A percentile compares a stretch with the other conserved stretches of the same genome.
Evolutionary conservation across 2,329 filamentous ascomycete genomes (phyloP).

Genomic region (Pseudonectria buxi): DNA sequence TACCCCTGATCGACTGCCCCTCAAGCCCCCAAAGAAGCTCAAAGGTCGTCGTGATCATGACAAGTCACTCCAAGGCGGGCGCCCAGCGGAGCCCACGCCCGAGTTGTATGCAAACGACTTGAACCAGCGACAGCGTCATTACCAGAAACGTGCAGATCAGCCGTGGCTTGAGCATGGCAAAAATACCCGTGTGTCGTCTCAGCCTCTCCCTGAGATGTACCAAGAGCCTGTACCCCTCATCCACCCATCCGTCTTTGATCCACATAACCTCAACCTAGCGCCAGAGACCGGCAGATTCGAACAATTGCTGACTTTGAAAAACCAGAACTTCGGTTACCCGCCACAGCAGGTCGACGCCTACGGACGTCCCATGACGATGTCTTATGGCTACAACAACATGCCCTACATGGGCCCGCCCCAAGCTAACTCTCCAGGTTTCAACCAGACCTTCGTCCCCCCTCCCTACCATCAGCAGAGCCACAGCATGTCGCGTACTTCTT

Average conservation of each 20-base stretch:
- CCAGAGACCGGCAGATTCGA: conserved; percentile 67
- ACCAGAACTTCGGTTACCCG: conserved; percentile 57
- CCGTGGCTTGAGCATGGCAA: conserved; percentile 23
- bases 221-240: conserved; percentile 6
- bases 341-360: conserved; percentile 37
- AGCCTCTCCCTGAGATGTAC: conserved; percentile 9
- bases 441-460: conserved; percentile 37
- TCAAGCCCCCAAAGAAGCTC: conserved; percentile 39
- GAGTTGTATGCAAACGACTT: conserved; percentile 28
- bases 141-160: conserved; percentile 39
- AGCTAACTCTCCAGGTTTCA: conserved; percentile 44
- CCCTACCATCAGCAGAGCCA: conserved; percentile 47
- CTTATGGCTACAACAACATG: conserved; percentile 39
- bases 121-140: conserved; percentile 33
- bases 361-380: conserved; percentile 30
- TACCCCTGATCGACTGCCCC: conserved; percentile 27
- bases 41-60: conserved; percentile 40
- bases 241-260: conserved; percentile 8
- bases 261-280: conserved; percentile 50
- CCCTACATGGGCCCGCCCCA: conserved; percentile 43
- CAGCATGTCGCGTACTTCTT: conserved; percentile 77
- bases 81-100: conserved; percentile 32
- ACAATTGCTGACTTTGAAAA: conserved; percentile 61
- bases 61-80: conserved; percentile 35
- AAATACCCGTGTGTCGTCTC: conserved; percentile 15